These are phyloP conservation scores for Bruguiera parviflora DNA, from an alignment of 345 rosid species.

Conservation along the genomic window DNA sequence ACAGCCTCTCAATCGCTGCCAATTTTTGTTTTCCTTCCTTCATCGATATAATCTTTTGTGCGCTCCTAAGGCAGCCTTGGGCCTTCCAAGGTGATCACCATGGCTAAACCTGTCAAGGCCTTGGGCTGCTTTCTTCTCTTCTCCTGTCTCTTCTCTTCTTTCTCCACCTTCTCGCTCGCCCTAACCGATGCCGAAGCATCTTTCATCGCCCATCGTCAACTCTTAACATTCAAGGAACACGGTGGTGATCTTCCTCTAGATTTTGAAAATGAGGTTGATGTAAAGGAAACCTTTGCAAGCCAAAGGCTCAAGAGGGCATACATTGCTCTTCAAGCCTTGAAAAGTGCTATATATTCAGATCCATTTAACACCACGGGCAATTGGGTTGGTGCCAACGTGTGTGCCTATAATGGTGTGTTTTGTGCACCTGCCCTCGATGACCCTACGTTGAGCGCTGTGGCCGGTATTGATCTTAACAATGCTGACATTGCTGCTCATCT, in stretches of 20 bases:
- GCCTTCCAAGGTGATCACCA: not conserved
- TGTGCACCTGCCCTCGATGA: slow-evolving; percentile 12
- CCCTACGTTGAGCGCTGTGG: not conserved
- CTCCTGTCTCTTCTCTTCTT: not conserved
- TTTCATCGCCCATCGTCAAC: slow-evolving; percentile 14
- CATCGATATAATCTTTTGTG: slow-evolving; percentile 16
- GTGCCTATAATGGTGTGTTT: slow-evolving; percentile 16
- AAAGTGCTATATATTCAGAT: slow-evolving; percentile 13
- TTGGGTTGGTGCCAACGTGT: slow-evolving; percentile 17
- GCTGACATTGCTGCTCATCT: slow-evolving; percentile 21
- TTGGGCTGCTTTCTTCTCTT: slow-evolving; percentile 1
- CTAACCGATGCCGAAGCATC: slow-evolving; percentile 12
- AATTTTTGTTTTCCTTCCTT: slow-evolving; percentile 7
- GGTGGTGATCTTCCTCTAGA: slow-evolving; percentile 1
- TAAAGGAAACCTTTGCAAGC: slow-evolving; percentile 1
- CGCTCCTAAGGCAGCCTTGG: slow-evolving; percentile 9
- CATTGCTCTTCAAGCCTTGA: slow-evolving; percentile 21
- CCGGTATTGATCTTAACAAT: slow-evolving; percentile 22
- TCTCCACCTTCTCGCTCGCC: not conserved
- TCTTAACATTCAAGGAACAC: slow-evolving; percentile 2
- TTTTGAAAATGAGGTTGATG: not conserved
- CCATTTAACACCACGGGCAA: slow-evolving; percentile 11
- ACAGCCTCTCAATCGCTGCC: slow-evolving; percentile 20
- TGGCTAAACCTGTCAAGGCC: not conserved
- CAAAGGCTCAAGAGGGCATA: slow-evolving; percentile 12